These are phyloP conservation scores for Bertia moriformis DNA, from an alignment of 2,329 filamentous ascomycete genomes.

Conservation along the genomic window DNA sequence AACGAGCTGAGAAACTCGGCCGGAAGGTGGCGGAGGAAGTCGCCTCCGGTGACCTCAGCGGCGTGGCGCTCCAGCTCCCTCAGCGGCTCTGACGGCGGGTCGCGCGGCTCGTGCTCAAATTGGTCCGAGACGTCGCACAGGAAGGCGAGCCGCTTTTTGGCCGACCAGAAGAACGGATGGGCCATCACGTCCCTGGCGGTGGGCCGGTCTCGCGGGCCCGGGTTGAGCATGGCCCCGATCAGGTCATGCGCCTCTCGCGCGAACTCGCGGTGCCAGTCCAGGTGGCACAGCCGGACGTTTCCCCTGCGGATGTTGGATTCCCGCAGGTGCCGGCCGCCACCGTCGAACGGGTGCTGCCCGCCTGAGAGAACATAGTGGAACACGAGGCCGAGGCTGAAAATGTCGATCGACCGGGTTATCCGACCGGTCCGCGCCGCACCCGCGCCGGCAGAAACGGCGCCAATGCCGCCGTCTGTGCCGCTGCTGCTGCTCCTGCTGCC, in stretches of 20 bases:
- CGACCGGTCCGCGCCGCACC: slow-evolving; percentile 26
- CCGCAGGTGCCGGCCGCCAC: slow-evolving; percentile 84
- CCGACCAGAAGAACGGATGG: slow-evolving; percentile 92
- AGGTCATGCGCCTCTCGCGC: slow-evolving; percentile 78
- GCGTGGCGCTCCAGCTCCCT: slow-evolving; percentile 39
- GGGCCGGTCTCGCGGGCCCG: slow-evolving; percentile 43
- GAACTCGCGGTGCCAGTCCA: slow-evolving; percentile 68
- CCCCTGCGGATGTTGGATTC: slow-evolving; percentile 96
- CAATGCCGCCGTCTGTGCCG: neutral
- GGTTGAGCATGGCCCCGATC: slow-evolving; percentile 66
- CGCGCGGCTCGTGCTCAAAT: slow-evolving; percentile 81
- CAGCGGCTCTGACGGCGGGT: slow-evolving; percentile 61
- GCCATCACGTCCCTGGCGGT: slow-evolving; percentile 68
- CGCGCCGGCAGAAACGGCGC: no score
- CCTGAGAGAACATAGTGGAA: slow-evolving; percentile 97
- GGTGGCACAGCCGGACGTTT: slow-evolving; percentile 54
- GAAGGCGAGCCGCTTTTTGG: slow-evolving; percentile 79
- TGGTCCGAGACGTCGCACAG: slow-evolving; percentile 91
- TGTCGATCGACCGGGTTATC: slow-evolving; percentile 89
- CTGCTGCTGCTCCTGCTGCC: no score
- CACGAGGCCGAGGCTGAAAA: slow-evolving; percentile 92
- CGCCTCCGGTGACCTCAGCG: slow-evolving; percentile 35
- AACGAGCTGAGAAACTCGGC: slow-evolving; percentile 75
- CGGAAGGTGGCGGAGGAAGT: slow-evolving; percentile 68
- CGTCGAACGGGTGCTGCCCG: slow-evolving; percentile 84